Evolutionary conservation across 108 stramenopile genomes (phyloP).

Genomic region (Skeletonema tropicum): DNA sequence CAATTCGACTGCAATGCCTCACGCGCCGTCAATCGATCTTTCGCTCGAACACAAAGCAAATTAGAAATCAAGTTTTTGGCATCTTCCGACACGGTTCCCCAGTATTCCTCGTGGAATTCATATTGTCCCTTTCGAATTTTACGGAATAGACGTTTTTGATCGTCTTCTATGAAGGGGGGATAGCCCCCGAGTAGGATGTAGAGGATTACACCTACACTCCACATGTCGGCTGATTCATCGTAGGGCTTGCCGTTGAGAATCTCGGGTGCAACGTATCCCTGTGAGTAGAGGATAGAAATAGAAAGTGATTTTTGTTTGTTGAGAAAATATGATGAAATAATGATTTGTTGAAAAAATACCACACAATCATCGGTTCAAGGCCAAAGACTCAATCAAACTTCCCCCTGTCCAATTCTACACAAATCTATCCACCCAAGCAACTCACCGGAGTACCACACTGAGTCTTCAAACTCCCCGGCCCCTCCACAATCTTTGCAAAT

Average conservation of each 20-base stretch:
- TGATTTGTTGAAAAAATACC: too few species aligned
- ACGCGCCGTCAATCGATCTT: constrained; percentile 62
- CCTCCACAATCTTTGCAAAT: constrained; percentile 86
- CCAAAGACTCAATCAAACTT: too few species aligned
- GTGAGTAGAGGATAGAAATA: neutral
- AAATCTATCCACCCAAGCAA: constrained; percentile 3
- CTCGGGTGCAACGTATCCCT: constrained; percentile 96
- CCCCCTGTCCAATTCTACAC: constrained; percentile 8
- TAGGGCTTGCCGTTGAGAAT: constrained; percentile 90
- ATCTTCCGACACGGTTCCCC: constrained; percentile 79
- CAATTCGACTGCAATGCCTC: constrained; percentile 82
- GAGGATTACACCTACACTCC: constrained; percentile 95
- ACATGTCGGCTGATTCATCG: constrained; percentile 95
- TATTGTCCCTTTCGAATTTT: constrained; percentile 84
- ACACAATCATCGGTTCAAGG: too few species aligned
- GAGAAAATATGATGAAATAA: too few species aligned
- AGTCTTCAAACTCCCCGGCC: constrained; percentile 71
- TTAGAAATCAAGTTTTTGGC: constrained; percentile 86
- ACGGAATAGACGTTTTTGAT: constrained; percentile 79
- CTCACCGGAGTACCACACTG: constrained; percentile 92
- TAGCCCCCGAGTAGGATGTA: constrained; percentile 97
- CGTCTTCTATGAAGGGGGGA: constrained; percentile 87
- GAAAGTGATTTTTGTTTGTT: neutral
- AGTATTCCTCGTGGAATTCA: constrained; percentile 90
- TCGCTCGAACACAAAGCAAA: constrained; percentile 72